A percentile compares a stretch with the other conserved stretches of the same genome.
Evolutionary conservation across 2,329 filamentous ascomycete genomes (phyloP).

Genomic region (Fusarium sp.): DNA sequence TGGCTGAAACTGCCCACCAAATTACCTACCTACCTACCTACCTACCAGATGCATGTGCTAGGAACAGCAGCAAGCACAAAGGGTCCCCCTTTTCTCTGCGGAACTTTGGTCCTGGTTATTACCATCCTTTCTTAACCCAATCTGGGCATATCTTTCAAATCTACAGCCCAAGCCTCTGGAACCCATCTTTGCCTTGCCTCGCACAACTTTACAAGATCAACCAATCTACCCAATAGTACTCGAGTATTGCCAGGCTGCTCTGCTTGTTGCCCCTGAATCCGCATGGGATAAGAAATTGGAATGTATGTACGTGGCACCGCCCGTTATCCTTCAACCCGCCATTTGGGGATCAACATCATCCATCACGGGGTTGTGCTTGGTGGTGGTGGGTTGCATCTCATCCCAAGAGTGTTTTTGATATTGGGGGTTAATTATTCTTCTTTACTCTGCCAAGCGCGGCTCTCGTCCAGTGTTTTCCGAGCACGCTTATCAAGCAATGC

Average conservation of each 20-base stretch:
- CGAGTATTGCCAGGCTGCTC: constrained; percentile 39
- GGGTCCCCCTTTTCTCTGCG: constrained; percentile 19
- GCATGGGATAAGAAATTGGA: constrained; percentile 22
- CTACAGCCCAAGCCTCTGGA: constrained; percentile 26
- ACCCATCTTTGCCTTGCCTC: constrained; percentile 21
- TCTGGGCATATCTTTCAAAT: constrained; percentile 42
- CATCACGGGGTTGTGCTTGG: constrained; percentile 19
- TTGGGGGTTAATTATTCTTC: background rate
- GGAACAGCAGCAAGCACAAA: constrained; percentile 25
- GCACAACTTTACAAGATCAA: constrained; percentile 13
- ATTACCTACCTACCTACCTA: background rate
- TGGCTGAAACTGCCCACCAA: constrained; percentile 31
- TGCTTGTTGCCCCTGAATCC: constrained; percentile 27
- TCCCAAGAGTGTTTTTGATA: constrained; percentile 8
- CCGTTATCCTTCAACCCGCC: constrained; percentile 38
- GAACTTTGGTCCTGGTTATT: constrained; percentile 35
- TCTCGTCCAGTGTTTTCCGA: constrained; percentile 27
- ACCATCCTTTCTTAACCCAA: constrained; percentile 20
- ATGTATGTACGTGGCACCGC: constrained; percentile 38
- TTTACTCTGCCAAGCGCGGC: background rate
- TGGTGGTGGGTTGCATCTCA: constrained; percentile 23
- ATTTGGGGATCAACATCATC: constrained; percentile 28
- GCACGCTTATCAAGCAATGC: constrained; percentile 29
- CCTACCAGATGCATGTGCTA: constrained; percentile 13
- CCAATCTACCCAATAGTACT: constrained; percentile 20